These are phyloP conservation scores for Saccharomycopsis crataegensis DNA, from an alignment of 1,139 yeast species.

Conservation along the genomic window DNA sequence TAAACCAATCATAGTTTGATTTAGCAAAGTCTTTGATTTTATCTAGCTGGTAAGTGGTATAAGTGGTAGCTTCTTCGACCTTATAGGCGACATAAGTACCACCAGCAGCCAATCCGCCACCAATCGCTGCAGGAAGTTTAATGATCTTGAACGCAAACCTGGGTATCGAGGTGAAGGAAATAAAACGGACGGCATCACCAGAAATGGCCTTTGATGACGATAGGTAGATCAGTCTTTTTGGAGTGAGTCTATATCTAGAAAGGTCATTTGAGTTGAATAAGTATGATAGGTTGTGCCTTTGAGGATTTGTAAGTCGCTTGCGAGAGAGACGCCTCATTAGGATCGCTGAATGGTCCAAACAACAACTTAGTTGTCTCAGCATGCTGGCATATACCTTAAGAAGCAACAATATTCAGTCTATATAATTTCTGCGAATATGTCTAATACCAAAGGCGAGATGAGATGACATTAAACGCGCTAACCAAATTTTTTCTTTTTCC, in stretches of 20 bases:
- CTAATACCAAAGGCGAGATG: background rate
- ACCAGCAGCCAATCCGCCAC: slow-evolving; percentile 91
- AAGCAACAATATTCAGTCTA: too few species aligned
- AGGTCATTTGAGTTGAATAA: slow-evolving; percentile 1
- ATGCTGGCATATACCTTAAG: background rate
- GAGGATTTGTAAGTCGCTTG: background rate
- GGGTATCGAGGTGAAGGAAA: slow-evolving; percentile 36
- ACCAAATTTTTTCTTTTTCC: background rate
- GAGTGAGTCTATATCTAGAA: background rate
- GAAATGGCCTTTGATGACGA: background rate
- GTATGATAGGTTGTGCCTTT: slow-evolving; percentile 6
- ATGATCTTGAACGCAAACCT: slow-evolving; percentile 49
- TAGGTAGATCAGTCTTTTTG: slow-evolving; percentile 3
- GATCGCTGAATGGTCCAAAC: background rate
- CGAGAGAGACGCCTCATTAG: background rate
- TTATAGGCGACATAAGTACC: slow-evolving; percentile 89
- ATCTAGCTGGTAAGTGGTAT: slow-evolving; percentile 58
- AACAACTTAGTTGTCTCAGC: background rate
- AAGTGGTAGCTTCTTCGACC: slow-evolving; percentile 76
- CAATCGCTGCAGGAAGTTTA: slow-evolving; percentile 70
- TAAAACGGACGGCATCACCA: background rate
- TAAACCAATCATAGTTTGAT: background rate
- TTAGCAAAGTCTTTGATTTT: slow-evolving; percentile 50
- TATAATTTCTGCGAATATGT: background rate
- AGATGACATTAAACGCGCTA: background rate